Evolutionary conservation across 73 alveolate genomes (phyloP).

Genomic region (Paraurostyla sp.): DNA sequence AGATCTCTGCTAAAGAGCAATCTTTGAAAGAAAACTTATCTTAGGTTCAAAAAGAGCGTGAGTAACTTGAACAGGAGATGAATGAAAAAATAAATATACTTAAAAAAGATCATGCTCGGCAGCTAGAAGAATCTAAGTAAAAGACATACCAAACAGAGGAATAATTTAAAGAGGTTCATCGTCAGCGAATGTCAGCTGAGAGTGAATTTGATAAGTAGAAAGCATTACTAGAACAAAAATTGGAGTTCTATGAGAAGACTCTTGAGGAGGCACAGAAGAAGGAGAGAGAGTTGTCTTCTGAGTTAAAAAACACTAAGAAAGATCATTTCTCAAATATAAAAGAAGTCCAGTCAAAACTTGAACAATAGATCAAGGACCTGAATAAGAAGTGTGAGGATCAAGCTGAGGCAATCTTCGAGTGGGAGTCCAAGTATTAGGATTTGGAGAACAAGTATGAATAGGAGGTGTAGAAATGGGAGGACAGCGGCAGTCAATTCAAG

Average conservation of each 20-base stretch:
- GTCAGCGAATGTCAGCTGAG: conserved; percentile 68
- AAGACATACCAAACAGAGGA: conserved; percentile 66
- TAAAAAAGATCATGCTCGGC: conserved; percentile 47
- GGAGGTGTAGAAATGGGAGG: conserved; percentile 35
- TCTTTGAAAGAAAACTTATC: conserved; percentile 63
- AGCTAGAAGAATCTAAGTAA: conserved; percentile 67
- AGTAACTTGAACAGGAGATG: conserved; percentile 55
- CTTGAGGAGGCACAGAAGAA: conserved; percentile 85
- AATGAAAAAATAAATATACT: conserved; percentile 47
- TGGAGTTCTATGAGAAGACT: conserved; percentile 74
- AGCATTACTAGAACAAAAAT: conserved; percentile 79
- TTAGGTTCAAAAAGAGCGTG: conserved; percentile 45
- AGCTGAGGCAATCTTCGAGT: conserved; percentile 29
- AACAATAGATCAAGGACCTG: conserved; percentile 54
- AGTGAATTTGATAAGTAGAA: conserved; percentile 77
- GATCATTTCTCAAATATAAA: conserved; percentile 27
- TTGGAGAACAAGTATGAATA: conserved; percentile 70
- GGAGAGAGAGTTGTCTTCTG: conserved; percentile 69
- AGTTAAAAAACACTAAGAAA: conserved; percentile 25
- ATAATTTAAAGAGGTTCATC: conserved; percentile 59
- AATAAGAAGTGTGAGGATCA: conserved; percentile 41
- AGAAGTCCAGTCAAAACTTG: conserved; percentile 26
- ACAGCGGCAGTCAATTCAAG: neutral
- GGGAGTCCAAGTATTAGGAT: conserved; percentile 41
- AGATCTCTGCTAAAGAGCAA: conserved; percentile 71